Evolutionary conservation across 306 rosid species (phyloP).

Genomic region (Hippophae gyantsensis): DNA sequence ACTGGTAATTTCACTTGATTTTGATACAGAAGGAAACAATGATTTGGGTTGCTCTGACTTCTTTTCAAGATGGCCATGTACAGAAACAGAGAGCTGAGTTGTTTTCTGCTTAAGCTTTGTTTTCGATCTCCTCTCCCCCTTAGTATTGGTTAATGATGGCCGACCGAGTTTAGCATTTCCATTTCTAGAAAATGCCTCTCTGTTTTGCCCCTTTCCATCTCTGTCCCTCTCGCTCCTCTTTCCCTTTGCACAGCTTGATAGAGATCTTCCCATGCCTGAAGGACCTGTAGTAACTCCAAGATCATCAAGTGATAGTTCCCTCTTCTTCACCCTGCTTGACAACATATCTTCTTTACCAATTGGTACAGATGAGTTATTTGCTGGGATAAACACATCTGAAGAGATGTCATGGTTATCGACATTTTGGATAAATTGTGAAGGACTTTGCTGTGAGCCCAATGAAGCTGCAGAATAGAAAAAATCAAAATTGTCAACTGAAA

Average conservation of each 20-base stretch:
- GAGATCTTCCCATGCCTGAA: conserved; percentile 59
- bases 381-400: conserved; percentile 48
- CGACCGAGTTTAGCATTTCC: conserved; percentile 78
- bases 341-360: conserved; percentile 65
- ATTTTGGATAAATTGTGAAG: conserved; percentile 65
- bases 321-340: conserved; percentile 90
- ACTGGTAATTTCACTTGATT: conserved; percentile 44
- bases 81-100: conserved; percentile 87
- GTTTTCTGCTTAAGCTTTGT: conserved; percentile 96
- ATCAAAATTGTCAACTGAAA: not conserved
- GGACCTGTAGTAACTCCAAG: conserved; percentile 50
- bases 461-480: conserved; percentile 49
- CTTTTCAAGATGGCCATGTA: conserved; percentile 82
- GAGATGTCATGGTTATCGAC: conserved; percentile 52
- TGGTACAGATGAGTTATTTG: conserved; percentile 52
- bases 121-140: conserved; percentile 88
- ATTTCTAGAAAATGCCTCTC: conserved; percentile 80
- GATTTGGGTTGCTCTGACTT: conserved; percentile 72
- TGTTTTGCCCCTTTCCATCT: conserved; percentile 87
- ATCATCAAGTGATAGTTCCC: conserved; percentile 89
- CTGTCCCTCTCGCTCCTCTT: conserved; percentile 99
- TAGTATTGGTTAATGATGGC: conserved; percentile 59
- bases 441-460: conserved; percentile 70
- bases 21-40: conserved; percentile 49
- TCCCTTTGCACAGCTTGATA: conserved; percentile 86